Percentiles rank a stretch among this genome's conserved stretches.
These are phyloP conservation scores for Pestalotiopsis sp. DNA, from an alignment of 2,329 filamentous ascomycete species.

Conservation along the genomic window DNA sequence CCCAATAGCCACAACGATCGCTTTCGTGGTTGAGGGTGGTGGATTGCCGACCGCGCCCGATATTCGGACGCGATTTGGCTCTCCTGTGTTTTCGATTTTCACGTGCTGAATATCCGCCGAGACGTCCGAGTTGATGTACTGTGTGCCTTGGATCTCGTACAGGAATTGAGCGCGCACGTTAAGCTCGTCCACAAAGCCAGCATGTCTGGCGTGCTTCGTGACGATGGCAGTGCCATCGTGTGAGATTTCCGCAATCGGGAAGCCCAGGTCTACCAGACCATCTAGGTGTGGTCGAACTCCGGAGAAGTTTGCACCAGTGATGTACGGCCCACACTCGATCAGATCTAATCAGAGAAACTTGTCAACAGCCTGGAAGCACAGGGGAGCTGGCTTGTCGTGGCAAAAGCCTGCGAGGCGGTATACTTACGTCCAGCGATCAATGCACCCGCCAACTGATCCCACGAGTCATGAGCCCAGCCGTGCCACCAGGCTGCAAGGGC, in stretches of 20 bases:
- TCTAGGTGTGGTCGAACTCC: conserved; percentile 35
- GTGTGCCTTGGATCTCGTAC: conserved; percentile 47
- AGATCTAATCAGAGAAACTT: conserved; percentile 25
- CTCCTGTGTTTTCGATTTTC: conserved; percentile 23
- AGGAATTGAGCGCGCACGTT: conserved; percentile 40
- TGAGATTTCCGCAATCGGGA: conserved; percentile 13
- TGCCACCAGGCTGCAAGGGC: conserved; percentile 3
- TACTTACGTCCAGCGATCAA: conserved; percentile 4
- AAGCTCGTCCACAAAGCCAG: conserved; percentile 25
- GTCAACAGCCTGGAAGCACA: not conserved
- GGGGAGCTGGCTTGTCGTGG: not conserved
- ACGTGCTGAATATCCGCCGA: conserved; percentile 35
- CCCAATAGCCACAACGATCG: conserved; percentile 3
- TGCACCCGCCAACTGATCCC: not conserved
- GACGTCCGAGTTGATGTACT: conserved; percentile 47
- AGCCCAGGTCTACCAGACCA: conserved; percentile 29
- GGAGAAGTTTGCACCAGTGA: conserved; percentile 47
- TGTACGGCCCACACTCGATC: conserved; percentile 46
- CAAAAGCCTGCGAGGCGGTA: not conserved
- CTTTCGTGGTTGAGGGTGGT: conserved; percentile 20
- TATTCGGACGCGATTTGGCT: conserved; percentile 16
- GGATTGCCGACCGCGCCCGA: conserved; percentile 21
- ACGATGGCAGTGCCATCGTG: conserved; percentile 4
- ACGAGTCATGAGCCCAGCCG: not conserved
- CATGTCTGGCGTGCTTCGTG: conserved; percentile 23